These are phyloP conservation scores for Rhodotorula glutinis DNA, from an alignment of 1,284 basidiomycete species.

Conservation along the genomic window DNA sequence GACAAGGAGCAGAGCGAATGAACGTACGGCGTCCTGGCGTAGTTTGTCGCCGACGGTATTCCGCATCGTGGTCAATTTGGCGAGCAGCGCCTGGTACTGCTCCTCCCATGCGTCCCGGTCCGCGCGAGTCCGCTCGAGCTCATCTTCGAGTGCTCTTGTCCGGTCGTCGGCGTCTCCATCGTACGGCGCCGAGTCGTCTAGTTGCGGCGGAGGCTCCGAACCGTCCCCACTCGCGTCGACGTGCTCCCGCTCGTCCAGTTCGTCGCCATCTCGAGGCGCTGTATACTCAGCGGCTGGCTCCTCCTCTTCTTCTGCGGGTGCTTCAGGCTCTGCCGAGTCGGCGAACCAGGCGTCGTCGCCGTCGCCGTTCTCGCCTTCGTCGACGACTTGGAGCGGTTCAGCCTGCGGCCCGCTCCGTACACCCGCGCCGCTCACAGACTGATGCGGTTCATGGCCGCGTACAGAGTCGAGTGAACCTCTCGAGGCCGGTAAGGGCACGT, in stretches of 20 bases:
- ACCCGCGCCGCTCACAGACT: not conserved
- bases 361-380: not conserved
- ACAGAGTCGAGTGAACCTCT: slow-evolving; percentile 29
- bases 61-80: slow-evolving; percentile 88
- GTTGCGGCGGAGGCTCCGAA: not conserved
- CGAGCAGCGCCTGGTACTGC: slow-evolving; percentile 81
- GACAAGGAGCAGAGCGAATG: not conserved
- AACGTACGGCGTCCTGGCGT: slow-evolving; percentile 88
- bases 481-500: slow-evolving; percentile 25
- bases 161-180: slow-evolving; percentile 17
- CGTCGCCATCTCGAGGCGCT: not conserved
- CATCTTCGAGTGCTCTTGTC: slow-evolving; percentile 35
- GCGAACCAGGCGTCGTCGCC: slow-evolving; percentile 1
- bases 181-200: not conserved
- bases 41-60: slow-evolving; percentile 90
- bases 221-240: not conserved
- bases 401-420: not conserved
- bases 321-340: not conserved
- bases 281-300: too few species aligned
- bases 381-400: slow-evolving; percentile 6
- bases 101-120: slow-evolving; percentile 81
- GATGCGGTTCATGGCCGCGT: not conserved
- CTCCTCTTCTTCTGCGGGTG: not conserved
- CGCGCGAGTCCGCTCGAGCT: slow-evolving; percentile 48
- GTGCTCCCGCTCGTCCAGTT: too few species aligned